Evolutionary conservation across 1,284 basidiomycete species (phyloP), one percentile per base, ranked within the genome.

Genomic region (Trametes versicolor): DNA sequence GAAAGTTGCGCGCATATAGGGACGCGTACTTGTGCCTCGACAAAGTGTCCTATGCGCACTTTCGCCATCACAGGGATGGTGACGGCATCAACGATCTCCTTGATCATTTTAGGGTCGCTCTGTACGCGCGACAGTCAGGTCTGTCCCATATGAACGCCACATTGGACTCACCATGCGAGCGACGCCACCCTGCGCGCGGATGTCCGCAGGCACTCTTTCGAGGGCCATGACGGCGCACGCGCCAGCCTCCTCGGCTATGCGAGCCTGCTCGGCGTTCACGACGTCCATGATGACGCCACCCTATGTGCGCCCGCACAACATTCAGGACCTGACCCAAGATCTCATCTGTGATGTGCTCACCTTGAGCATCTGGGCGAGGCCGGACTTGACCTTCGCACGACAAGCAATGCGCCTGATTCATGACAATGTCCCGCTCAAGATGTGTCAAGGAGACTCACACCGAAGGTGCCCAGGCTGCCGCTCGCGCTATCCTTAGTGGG

Each of bases 181-280:
- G 60, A 98, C 96, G 67, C 96, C 96, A 47, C 96, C 96, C 77
- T 94, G 83, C 43, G 85, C 85, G 68, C 96, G 88, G 74, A 99
- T 99, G 77, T 99, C 96, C 37, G 97, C 97, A 21, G 97, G 97
- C 15, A 99, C 96, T 70, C 97, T 87, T 79, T 98, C 96, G 9
- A 97, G 85, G 15, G 95, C 96, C 97, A 99, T 99, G 70, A 99
- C 97, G 68, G 97, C 97, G 77, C 95, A 96, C 15, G 97, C 97
- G 65, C 98, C 97, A 12, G 97, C 97, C 76, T 98, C 96, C 77
- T 99, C 97, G 64, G 97, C 97, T 73, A 99, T 97, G 69, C 95
- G 92, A 66, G 97, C 97, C 90, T 94, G 93, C 74, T 96, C 91
- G 27, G 84, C 88, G 74, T 94, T 95, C 70, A 95, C 84, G 59